These are phyloP conservation scores for Durusdinium trenchii DNA, from an alignment of 73 alveolate genomes.

Conservation along the genomic window DNA sequence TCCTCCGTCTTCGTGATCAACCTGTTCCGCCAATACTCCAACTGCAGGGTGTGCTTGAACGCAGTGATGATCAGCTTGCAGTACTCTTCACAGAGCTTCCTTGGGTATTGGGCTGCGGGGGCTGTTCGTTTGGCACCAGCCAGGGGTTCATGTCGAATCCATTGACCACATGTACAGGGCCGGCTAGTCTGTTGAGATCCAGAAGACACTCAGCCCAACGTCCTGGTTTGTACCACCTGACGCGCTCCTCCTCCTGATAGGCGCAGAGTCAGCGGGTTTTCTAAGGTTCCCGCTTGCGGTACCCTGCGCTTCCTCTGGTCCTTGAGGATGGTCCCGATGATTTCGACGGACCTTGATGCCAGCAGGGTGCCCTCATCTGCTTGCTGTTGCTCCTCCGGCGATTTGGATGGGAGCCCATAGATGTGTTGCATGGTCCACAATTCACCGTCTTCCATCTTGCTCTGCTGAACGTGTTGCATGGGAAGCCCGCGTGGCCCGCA, in stretches of 20 bases:
- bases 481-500: constrained; percentile 21
- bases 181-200: not conserved
- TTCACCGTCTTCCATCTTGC: not conserved
- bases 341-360: not conserved
- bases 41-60: too few relatives aligned
- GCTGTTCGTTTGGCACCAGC: too few relatives aligned
- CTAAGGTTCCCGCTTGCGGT: not conserved
- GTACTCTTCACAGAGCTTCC: too few relatives aligned
- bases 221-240: not conserved
- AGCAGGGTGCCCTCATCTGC: constrained; percentile 15
- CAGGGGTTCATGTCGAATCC: not conserved
- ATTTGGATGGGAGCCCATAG: not conserved
- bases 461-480: not conserved
- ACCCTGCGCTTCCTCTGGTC: not conserved
- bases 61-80: too few relatives aligned
- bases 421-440: not conserved
- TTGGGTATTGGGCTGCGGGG: too few relatives aligned
- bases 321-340: not conserved
- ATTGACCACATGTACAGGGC: not conserved
- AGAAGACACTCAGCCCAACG: not conserved
- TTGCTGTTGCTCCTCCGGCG: not conserved
- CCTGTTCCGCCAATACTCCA: too few relatives aligned
- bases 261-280: constrained; percentile 3
- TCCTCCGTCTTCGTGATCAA: too few relatives aligned
- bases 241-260: not conserved